Evolutionary conservation across 2,329 filamentous ascomycete genomes (phyloP).

Genomic region (Lizonia empirigonia): DNA sequence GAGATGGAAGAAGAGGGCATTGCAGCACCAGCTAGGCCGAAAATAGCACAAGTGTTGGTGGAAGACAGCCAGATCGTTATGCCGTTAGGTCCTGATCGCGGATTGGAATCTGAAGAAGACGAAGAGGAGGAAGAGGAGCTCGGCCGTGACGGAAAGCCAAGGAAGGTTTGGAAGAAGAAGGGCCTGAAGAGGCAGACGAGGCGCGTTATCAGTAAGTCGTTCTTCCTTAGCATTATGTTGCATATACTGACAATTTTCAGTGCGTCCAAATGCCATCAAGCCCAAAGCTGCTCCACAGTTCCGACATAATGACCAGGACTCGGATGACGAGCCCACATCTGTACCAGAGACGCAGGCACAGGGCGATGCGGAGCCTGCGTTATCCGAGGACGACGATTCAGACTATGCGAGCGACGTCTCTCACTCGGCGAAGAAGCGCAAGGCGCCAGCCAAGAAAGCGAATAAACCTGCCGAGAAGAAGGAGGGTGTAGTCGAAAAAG

Average conservation of each 20-base stretch:
- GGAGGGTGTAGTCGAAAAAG: conserved; percentile 45
- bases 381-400: conserved; percentile 45
- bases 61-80: conserved; percentile 53
- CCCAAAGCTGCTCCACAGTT: conserved; percentile 51
- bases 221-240: not conserved
- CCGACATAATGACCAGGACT: conserved; percentile 32
- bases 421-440: conserved; percentile 40
- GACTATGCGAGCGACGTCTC: conserved; percentile 52
- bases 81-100: conserved; percentile 54
- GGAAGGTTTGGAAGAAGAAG: conserved; percentile 78
- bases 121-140: conserved; percentile 51
- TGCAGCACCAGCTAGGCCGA: conserved; percentile 33
- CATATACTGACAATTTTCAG: conserved; percentile 35
- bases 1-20: conserved; percentile 56
- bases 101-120: conserved; percentile 64
- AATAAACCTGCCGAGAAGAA: conserved; percentile 24
- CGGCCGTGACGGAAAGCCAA: conserved; percentile 63
- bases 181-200: conserved; percentile 80
- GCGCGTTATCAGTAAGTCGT: conserved; percentile 61
- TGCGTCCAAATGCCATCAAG: conserved; percentile 47
- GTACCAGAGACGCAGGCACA: conserved; percentile 35
- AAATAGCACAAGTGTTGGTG: conserved; percentile 43
- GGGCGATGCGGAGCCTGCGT: conserved; percentile 45
- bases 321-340: conserved; percentile 51
- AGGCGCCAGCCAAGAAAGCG: conserved; percentile 19